These are phyloP conservation scores for Triticum turgidum DNA, from an alignment of 176 grass and related monocot species.

Conservation along the genomic window DNA sequence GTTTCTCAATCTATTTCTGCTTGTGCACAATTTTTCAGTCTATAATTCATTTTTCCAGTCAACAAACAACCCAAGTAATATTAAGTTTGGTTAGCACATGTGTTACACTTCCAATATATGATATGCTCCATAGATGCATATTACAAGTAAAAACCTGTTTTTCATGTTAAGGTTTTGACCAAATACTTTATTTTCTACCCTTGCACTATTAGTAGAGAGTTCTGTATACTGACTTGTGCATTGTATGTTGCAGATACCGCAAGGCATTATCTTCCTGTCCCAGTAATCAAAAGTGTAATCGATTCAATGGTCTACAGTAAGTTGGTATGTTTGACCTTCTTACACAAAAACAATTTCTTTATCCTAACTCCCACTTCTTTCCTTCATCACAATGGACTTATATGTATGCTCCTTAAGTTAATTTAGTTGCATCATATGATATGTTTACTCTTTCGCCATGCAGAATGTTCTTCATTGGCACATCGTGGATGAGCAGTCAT, in stretches of 20 bases:
- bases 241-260: constrained; percentile 70
- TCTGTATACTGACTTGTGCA: not conserved
- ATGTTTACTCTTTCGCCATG: constrained; percentile 8
- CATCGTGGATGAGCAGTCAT: constrained; percentile 89
- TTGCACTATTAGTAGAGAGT: not conserved
- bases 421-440: constrained; percentile 17
- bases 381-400: not conserved
- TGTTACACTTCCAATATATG: not conserved
- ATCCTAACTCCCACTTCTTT: not conserved
- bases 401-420: not conserved
- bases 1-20: not conserved
- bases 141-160: not conserved
- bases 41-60: constrained; percentile 1
- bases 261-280: constrained; percentile 93
- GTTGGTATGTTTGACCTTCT: constrained; percentile 54
- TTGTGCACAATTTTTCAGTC: not conserved
- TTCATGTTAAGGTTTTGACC: constrained; percentile 16
- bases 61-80: not conserved
- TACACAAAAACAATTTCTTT: not conserved
- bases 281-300: constrained; percentile 88
- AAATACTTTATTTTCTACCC: not conserved
- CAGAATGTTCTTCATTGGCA: constrained; percentile 99
- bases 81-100: not conserved
- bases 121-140: not conserved
- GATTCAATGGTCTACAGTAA: constrained; percentile 98